Conservation (phyloP, 2,329 filamentous ascomycete species). For the Colletotrichum endophyticum region DNA sequence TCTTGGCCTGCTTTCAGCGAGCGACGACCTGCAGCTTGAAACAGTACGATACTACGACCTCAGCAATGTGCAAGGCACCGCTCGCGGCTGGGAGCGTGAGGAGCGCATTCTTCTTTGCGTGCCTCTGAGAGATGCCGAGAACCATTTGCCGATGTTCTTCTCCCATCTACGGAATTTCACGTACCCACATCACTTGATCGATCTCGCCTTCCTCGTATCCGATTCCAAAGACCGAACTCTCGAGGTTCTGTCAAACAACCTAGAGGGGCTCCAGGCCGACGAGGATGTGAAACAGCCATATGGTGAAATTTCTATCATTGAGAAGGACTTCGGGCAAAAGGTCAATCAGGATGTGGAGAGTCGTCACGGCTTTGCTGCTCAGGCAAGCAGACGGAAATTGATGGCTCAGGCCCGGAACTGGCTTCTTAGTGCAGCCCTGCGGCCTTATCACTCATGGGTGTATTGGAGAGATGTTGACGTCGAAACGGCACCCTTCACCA, state of each 20-base stretch:
- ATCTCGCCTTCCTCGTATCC: conserved; percentile 94
- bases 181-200: conserved; percentile 95
- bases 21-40: conserved; percentile 80
- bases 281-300: conserved; percentile 82
- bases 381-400: conserved; percentile 89
- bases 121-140: conserved; percentile 88
- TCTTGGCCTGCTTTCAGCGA: conserved; percentile 71
- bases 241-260: conserved; percentile 72
- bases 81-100: conserved; percentile 93
- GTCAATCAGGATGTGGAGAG: conserved; percentile 98
- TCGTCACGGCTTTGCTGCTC: conserved; percentile 94
- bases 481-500: conserved; percentile 95
- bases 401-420: conserved; percentile 99
- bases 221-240: conserved; percentile 95
- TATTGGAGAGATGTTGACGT: conserved; percentile 99
- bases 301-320: conserved; percentile 95
- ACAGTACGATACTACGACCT: conserved; percentile 98
- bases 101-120: conserved; percentile 96
- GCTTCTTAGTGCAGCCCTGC: conserved; percentile 89
- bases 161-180: conserved; percentile 96
- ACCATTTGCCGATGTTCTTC: conserved; percentile 97
- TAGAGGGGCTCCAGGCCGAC: conserved; percentile 81
- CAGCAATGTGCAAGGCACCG: conserved; percentile 87
- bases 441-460: conserved; percentile 97
- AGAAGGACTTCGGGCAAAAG: conserved; percentile 98